Base-by-base conservation (phyloP, 2,329 filamentous ascomycete genomes). In the Elsinoe ampelina region DNA sequence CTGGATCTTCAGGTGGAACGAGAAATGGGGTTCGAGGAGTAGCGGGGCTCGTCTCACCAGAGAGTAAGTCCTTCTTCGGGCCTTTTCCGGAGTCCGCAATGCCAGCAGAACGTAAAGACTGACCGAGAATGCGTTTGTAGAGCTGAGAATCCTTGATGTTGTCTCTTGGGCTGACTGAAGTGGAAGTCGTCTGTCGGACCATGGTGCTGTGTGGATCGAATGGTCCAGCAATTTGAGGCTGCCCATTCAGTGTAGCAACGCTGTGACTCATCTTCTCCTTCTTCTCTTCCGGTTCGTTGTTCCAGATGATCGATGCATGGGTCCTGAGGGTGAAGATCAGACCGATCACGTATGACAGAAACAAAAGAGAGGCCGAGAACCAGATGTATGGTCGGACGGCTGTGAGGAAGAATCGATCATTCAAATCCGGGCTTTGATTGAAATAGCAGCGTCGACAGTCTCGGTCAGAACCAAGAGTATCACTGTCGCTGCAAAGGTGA, bases 301-400 rank as follows among this genome's bases (percentile, higher is more conserved):
- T 93, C 93, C 93, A 98, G 62, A 98, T 98, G 45, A 96, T 87
- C 3, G 95, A 91, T 3, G 93, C 93, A 68, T 98, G 93, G 0
- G 93, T 98, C 61, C 93, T 82, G 17, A 98, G 80, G 0, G 93
- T 98, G 71, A 98, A 98, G 79, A 93, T 89, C 12, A 98, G 77
- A 20, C 93, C 93, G 59, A 97, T 93, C 35, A 93, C 77, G 68
- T 98, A 98, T 1, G 91, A 95, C 26, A 95, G 75, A 73, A 98
- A 97, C 12, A 98, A 77, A 66, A 95, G 79, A 3, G 85, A 73
- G 0, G 93, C 89, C 3, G 89, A 86, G 66, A 95, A 82, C 77
- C 91, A 96, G 65, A 89, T 95, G 71, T 95, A 98, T 1, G 93
- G 93, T 45, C 89, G 84, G 7, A 98, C 92, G 2, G 92, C 92